phyloP scores from a whole-genome alignment of 257 asterid genomes.

The Solanum medicagineum region DNA sequence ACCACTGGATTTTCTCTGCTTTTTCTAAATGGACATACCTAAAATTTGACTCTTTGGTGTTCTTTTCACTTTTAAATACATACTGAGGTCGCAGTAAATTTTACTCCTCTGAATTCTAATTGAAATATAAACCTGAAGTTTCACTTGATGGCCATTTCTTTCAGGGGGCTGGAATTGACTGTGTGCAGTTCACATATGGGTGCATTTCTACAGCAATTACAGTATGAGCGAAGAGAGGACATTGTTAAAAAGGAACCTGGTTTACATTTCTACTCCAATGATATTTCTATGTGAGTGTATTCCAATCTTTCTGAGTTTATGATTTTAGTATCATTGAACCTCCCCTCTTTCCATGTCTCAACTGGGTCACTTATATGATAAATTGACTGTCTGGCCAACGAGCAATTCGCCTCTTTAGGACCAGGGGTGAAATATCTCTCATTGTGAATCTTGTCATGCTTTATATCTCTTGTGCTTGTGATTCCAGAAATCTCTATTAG shows the following conservation, averaged over 20 bases:
- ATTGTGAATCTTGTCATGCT: not conserved
- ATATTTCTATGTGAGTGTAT: slow-evolving; percentile 70
- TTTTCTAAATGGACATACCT: not conserved
- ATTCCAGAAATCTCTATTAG: not conserved
- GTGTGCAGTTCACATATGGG: slow-evolving; percentile 80
- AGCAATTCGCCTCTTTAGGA: not conserved
- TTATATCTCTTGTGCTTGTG: not conserved
- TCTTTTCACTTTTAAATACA: not conserved
- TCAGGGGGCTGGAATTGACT: slow-evolving; percentile 53
- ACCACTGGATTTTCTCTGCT: not conserved
- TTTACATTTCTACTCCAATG: slow-evolving; percentile 83
- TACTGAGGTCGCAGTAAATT: not conserved
- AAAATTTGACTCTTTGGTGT: not conserved
- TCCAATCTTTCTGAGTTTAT: not conserved
- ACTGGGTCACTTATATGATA: not conserved
- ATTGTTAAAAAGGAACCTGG: slow-evolving; percentile 57
- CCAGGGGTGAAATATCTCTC: not conserved
- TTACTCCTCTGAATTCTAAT: not conserved
- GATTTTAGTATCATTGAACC: not conserved
- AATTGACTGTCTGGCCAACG: not conserved
- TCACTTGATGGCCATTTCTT: not conserved
- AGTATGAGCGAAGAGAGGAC: slow-evolving; percentile 52
- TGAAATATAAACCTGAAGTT: not conserved
- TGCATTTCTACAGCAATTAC: slow-evolving; percentile 75
- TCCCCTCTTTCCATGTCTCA: not conserved